Conservation (phyloP, 345 rosid species). For the Garcia nutans region DNA sequence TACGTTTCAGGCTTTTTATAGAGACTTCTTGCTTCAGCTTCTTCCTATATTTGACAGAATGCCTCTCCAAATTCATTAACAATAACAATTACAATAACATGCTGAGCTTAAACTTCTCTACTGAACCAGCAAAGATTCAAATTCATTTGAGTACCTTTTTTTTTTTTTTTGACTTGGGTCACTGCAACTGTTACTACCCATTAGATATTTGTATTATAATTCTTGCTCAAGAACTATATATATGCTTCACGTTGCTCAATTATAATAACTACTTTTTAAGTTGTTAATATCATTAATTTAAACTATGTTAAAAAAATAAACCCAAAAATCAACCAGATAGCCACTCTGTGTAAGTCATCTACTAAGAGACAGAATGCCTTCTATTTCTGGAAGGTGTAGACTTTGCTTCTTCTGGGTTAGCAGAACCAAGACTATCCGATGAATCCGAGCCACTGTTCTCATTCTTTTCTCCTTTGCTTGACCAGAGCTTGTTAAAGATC, state of each 20-base stretch:
- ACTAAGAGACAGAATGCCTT: conserved; percentile 71
- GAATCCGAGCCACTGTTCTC: conserved; percentile 79
- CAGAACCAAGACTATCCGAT: conserved; percentile 65
- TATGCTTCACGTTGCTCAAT: conserved; percentile 29
- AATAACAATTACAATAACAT: no score
- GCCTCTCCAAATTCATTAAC: no score
- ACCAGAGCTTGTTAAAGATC: conserved; percentile 53
- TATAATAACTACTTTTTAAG: conserved; percentile 23
- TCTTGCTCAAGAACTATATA: conserved; percentile 24
- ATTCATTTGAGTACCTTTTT: neutral
- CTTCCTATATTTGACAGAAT: no score
- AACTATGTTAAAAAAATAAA: neutral
- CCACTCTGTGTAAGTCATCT: conserved; percentile 13
- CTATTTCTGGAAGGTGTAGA: conserved; percentile 67
- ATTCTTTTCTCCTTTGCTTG: conserved; percentile 53
- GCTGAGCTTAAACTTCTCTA: no score
- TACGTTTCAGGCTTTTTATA: no score
- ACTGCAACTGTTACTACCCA: neutral
- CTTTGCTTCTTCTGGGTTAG: conserved; percentile 50
- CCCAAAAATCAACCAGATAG: conserved; percentile 8
- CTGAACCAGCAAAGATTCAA: neutral
- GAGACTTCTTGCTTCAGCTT: no score
- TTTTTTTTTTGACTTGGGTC: neutral
- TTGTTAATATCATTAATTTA: conserved; percentile 15
- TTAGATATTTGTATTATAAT: neutral